phyloP scores from a whole-genome alignment of 345 rosid genomes.

The Lepidium aucheri region DNA sequence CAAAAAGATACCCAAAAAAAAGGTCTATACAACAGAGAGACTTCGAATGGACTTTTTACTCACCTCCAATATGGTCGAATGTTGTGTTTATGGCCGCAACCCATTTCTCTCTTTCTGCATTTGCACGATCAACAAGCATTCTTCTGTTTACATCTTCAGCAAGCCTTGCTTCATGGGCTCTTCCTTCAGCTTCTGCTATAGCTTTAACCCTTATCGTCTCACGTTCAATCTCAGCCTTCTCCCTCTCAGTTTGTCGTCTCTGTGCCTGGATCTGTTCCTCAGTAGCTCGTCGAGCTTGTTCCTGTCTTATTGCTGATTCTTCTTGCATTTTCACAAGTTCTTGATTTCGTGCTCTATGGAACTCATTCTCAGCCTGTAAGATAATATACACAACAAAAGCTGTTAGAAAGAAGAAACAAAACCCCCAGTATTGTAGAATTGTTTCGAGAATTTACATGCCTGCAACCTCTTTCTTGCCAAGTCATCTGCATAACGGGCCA shows the following conservation, averaged over 20 bases:
- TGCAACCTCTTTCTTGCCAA: slow-evolving; percentile 97
- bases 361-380: slow-evolving; percentile 83
- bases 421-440: not conserved
- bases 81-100: slow-evolving; percentile 93
- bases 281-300: slow-evolving; percentile 89
- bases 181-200: slow-evolving; percentile 97
- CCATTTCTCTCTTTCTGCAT: slow-evolving; percentile 99
- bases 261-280: slow-evolving; percentile 99
- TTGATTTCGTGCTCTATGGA: slow-evolving; percentile 82
- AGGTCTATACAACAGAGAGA: not conserved
- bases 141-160: slow-evolving; percentile 96
- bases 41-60: not conserved
- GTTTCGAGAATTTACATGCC: slow-evolving; percentile 38
- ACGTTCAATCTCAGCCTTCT: slow-evolving; percentile 94
- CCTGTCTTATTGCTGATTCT: slow-evolving; percentile 84
- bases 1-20: not conserved
- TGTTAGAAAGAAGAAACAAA: slow-evolving; percentile 5
- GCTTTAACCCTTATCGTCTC: slow-evolving; percentile 92
- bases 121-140: slow-evolving; percentile 87
- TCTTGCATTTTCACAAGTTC: slow-evolving; percentile 95
- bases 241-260: slow-evolving; percentile 86
- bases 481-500: slow-evolving; percentile 95
- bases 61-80: slow-evolving; percentile 98
- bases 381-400: not conserved
- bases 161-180: slow-evolving; percentile 96